Percentiles rank a stretch among this genome's conserved stretches.
phyloP scores from a whole-genome alignment of 2,329 filamentous ascomycete genomes.

The Aspergillus sp. region DNA sequence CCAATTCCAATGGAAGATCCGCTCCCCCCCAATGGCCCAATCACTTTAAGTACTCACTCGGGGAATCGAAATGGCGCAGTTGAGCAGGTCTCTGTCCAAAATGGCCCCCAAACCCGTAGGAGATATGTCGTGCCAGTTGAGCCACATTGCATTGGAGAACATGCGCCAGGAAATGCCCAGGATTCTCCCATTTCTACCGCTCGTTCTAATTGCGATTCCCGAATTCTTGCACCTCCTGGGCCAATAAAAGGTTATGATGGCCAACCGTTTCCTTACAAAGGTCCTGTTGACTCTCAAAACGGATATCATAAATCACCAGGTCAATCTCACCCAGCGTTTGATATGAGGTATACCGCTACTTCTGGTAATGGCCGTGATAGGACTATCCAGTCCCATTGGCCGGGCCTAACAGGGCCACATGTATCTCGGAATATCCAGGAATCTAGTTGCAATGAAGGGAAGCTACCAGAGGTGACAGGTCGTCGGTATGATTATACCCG shows the following conservation, averaged over 20 bases:
- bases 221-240: slow-evolving; percentile 19
- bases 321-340: slow-evolving; percentile 14
- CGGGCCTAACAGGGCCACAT: slow-evolving; percentile 16
- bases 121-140: slow-evolving; percentile 23
- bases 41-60: slow-evolving; percentile 13
- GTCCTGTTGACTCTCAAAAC: slow-evolving; percentile 8
- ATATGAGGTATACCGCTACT: slow-evolving; percentile 17
- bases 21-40: slow-evolving; percentile 13
- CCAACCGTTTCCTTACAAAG: slow-evolving; percentile 16
- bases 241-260: slow-evolving; percentile 16
- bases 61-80: slow-evolving; percentile 16
- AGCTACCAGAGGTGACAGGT: slow-evolving; percentile 12
- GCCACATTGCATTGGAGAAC: slow-evolving; percentile 17
- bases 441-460: slow-evolving; percentile 13
- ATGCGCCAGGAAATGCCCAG: slow-evolving; percentile 16
- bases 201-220: slow-evolving; percentile 17
- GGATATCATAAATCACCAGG: slow-evolving; percentile 11
- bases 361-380: slow-evolving; percentile 21
- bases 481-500: slow-evolving; percentile 13
- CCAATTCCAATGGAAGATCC: slow-evolving; percentile 15
- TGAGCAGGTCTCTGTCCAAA: slow-evolving; percentile 17
- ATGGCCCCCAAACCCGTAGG: slow-evolving; percentile 22
- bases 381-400: slow-evolving; percentile 15
- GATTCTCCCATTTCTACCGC: slow-evolving; percentile 15
- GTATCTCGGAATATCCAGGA: slow-evolving; percentile 21